Evolutionary conservation across 345 rosid species (phyloP), one percentile per base, ranked within the genome.

Genomic region (Eucalyptus cloeziana): DNA sequence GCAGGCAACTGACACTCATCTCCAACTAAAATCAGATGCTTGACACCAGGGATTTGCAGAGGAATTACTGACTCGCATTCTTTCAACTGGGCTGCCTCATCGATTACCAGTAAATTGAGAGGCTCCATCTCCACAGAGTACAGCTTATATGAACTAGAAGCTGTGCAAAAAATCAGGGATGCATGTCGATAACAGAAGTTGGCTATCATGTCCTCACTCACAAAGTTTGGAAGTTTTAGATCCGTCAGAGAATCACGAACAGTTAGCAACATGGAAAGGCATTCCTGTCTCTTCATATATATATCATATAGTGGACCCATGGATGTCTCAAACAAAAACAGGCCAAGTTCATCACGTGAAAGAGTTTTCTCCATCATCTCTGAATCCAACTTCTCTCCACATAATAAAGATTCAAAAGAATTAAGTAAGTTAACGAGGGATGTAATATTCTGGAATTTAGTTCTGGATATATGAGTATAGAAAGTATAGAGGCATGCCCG

Each of bases 21-120:
- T 45, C 96, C 96, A 17, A 94, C 88, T 50, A 95, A 94, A 87
- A 95, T 54, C 13, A 91, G 89, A 89, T 93, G 93, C 71, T 43
- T 79, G 40, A 94, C 37, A 15, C 93, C 93, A 14, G 89, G 92
- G 49, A 94, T 89, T 86, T 92, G 95, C 13, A 94, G 90, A 22
- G 95, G 93, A 86, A 95, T 94, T 45, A 93, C 88, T 24, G 93
- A 93, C 89, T 95, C 96, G 45, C 95, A 93, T 67, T 95, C 96
- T 88, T 91, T 95, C 49, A 95, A 87, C 86, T 95, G 97, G 13
- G 95, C 95, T 45, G 97, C 97, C 92, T 95, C 97, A 37, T 95
- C 96, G 27, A 95, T 93, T 5, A 95, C 93, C 89, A 95, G 87
- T 52, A 93, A 51, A 30, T 92, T 56, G 64, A 94, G 87, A 21